These are phyloP conservation scores for Scopulariopsis brevicaulis DNA, from an alignment of 2,329 filamentous ascomycete species.

Conservation along the genomic window DNA sequence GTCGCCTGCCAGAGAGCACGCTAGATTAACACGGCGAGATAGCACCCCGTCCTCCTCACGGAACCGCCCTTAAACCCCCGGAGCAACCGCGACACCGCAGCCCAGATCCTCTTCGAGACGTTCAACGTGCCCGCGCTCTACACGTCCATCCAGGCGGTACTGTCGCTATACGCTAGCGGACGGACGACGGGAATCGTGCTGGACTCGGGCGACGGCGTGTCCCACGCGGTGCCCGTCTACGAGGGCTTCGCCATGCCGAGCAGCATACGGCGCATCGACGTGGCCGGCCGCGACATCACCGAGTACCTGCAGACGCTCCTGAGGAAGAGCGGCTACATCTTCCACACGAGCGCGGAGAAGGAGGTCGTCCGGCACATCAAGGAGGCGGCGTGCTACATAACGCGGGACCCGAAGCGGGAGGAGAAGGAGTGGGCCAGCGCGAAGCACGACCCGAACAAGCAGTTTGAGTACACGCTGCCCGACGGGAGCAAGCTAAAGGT, in stretches of 20 bases:
- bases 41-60: slow-evolving; percentile 92
- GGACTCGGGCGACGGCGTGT: slow-evolving; percentile 91
- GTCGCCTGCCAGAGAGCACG: background rate
- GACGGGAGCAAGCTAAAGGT: slow-evolving; percentile 93
- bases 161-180: slow-evolving; percentile 91
- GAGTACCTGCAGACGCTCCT: slow-evolving; percentile 87
- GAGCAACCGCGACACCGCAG: slow-evolving; percentile 89
- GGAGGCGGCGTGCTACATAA: slow-evolving; percentile 87
- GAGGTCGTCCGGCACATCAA: slow-evolving; percentile 98
- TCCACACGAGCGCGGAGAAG: slow-evolving; percentile 97
- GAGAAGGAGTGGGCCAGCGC: slow-evolving; percentile 90
- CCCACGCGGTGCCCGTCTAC: slow-evolving; percentile 93
- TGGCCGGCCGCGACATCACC: slow-evolving; percentile 90
- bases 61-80: slow-evolving; percentile 93
- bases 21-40: slow-evolving; percentile 3
- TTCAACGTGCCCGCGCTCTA: slow-evolving; percentile 97
- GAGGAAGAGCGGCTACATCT: slow-evolving; percentile 84
- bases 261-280: slow-evolving; percentile 90
- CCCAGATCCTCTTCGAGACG: slow-evolving; percentile 96
- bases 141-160: slow-evolving; percentile 91
- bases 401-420: slow-evolving; percentile 80
- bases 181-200: slow-evolving; percentile 93
- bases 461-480: slow-evolving; percentile 77
- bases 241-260: slow-evolving; percentile 96
- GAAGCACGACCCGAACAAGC: slow-evolving; percentile 67